These are phyloP conservation scores for Amphichorda felina DNA, from an alignment of 2,329 filamentous ascomycete genomes.

Conservation along the genomic window DNA sequence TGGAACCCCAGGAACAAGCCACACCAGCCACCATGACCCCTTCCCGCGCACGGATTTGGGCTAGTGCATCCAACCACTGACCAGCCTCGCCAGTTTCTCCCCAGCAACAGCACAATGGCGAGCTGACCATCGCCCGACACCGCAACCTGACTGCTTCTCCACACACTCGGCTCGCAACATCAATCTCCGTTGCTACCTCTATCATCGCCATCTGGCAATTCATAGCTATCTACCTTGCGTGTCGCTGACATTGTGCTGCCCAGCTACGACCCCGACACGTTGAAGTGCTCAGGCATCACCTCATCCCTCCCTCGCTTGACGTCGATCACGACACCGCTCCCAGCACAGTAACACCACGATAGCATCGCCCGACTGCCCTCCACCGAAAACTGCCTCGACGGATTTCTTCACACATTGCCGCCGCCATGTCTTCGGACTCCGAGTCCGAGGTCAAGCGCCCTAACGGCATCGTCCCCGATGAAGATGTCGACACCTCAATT, in stretches of 20 bases:
- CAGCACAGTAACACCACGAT: background rate
- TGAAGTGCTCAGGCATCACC: no score
- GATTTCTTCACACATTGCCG: background rate
- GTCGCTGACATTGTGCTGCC: background rate
- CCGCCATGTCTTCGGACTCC: conserved; percentile 22
- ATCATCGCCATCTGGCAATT: no score
- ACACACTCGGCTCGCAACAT: no score
- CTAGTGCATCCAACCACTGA: background rate
- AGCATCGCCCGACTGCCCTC: background rate
- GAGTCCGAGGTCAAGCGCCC: conserved; percentile 19
- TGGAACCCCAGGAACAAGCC: no score
- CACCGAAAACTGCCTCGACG: background rate
- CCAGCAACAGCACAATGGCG: background rate
- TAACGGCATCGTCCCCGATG: conserved; percentile 17
- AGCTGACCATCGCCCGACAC: background rate
- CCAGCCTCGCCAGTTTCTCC: conserved; percentile 3
- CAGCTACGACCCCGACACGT: background rate
- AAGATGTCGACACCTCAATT: conserved; percentile 18
- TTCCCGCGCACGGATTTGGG: no score
- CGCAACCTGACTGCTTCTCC: background rate
- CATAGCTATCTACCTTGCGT: no score
- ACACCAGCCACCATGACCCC: no score
- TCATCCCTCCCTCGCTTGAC: background rate
- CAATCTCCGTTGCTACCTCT: no score
- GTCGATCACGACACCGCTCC: background rate